These are phyloP conservation scores for Paraphoma chrysanthemicola DNA, from an alignment of 2,329 filamentous ascomycete species.

Conservation along the genomic window DNA sequence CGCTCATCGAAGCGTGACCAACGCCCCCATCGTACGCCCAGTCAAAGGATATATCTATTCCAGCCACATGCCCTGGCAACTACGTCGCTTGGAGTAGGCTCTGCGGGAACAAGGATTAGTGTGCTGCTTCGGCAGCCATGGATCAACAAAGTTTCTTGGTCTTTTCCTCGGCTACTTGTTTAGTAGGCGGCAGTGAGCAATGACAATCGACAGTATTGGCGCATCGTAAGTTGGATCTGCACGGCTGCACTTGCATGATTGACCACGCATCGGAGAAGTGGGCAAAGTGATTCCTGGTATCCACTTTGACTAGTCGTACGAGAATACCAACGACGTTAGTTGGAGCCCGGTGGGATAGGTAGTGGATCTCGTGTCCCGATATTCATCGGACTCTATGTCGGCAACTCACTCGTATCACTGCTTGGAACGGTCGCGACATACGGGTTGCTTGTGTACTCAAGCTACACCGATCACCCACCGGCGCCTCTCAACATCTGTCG, in stretches of 20 bases:
- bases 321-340: no score
- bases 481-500: background rate
- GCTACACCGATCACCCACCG: background rate
- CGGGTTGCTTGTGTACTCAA: background rate
- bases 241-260: background rate
- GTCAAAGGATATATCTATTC: background rate
- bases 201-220: background rate
- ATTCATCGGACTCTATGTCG: background rate
- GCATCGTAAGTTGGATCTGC: background rate
- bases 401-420: background rate
- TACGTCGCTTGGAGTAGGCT: background rate
- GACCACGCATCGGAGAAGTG: background rate
- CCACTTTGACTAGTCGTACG: no score
- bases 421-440: no score
- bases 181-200: background rate
- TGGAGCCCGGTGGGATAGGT: background rate
- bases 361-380: background rate
- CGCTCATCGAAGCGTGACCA: background rate
- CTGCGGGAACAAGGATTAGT: slow-evolving; percentile 1
- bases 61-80: background rate
- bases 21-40: background rate
- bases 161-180: background rate
- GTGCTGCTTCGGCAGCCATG: background rate
- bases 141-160: background rate
- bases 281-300: no score